Base-by-base conservation (phyloP, 306 rosid genomes). In the Citrullus amarus region DNA sequence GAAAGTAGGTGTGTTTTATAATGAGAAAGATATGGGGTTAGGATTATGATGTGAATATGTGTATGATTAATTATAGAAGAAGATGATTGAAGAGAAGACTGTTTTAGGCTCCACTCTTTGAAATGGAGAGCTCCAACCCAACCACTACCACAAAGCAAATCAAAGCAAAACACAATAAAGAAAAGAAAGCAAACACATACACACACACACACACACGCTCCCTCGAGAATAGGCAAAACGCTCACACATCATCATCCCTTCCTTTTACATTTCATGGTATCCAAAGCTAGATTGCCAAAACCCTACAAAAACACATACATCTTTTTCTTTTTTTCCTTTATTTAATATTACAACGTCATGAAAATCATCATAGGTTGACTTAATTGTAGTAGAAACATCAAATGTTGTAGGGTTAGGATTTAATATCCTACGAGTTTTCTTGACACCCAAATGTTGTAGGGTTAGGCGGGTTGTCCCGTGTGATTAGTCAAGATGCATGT, bases 211-310 rank as follows among this genome's bases (percentile, higher is more conserved):
- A 82, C 8, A 74, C 83, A 87, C 95, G 88, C 90, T 91, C 88
- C 95, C 91, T 90, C 84, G 87, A 88, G 63, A 85, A 83, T 81
- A 77, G 68, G 81, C 83, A 80, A 2, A 54, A 48, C 61, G 34
- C 28, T 28, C 16, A 36, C 78, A 34, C 22, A 63, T 63, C 79
- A 79, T 75, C 75, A 51, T 30, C 79, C 61, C 60, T 60, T 67
- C n/a, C 8, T 84, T 87, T 66, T 39, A 66, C 84, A 83, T 90
- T 84, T 89, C 81, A 85, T 88, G 88, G 89, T 83, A 90, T 90
- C 97, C 90, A 86, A 90, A 85, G 95, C 6, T 67, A 17, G 16
- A 63, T 9, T 18, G 53, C 53, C 74, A 67, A 67, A 39, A 39
- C 51, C 74, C 74, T 67, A 67, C 36, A 62, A 34, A 8, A 1